These are phyloP conservation scores for Calonectria naviculata DNA, from an alignment of 2,329 filamentous ascomycete species.

Conservation along the genomic window DNA sequence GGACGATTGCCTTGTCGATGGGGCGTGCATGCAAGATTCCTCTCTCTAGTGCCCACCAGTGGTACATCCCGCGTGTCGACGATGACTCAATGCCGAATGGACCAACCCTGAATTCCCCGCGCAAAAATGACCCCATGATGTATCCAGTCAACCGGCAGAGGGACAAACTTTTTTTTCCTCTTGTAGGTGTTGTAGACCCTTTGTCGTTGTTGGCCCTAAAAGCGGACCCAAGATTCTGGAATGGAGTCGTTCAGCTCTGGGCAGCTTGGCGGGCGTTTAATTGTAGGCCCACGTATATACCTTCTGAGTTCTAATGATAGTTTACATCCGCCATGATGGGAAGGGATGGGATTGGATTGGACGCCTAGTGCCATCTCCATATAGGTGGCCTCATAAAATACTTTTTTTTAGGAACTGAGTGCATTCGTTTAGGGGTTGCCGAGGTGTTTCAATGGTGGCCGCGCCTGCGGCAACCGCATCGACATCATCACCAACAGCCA, in stretches of 20 bases:
- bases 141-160: conserved; percentile 16
- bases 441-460: conserved; percentile 35
- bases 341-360: background rate
- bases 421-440: background rate
- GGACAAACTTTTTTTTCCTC: background rate
- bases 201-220: background rate
- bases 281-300: background rate
- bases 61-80: conserved; percentile 16
- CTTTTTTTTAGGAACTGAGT: background rate
- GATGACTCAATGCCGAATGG: conserved; percentile 41
- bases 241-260: background rate
- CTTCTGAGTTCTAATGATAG: background rate
- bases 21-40: conserved; percentile 12
- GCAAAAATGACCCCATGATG: conserved; percentile 35
- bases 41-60: background rate
- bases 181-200: background rate
- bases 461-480: conserved; percentile 29
- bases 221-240: background rate
- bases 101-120: conserved; percentile 8
- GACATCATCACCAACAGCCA: conserved; percentile 7
- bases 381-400: conserved; percentile 17
- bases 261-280: conserved; percentile 8
- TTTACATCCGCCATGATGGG: background rate
- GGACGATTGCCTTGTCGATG: conserved; percentile 20
- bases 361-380: background rate